Percentiles rank a stretch among this genome's conserved stretches.
phyloP scores from a whole-genome alignment of 2,329 filamentous ascomycete species.

The Phaeosphaeriaceae sp. region DNA sequence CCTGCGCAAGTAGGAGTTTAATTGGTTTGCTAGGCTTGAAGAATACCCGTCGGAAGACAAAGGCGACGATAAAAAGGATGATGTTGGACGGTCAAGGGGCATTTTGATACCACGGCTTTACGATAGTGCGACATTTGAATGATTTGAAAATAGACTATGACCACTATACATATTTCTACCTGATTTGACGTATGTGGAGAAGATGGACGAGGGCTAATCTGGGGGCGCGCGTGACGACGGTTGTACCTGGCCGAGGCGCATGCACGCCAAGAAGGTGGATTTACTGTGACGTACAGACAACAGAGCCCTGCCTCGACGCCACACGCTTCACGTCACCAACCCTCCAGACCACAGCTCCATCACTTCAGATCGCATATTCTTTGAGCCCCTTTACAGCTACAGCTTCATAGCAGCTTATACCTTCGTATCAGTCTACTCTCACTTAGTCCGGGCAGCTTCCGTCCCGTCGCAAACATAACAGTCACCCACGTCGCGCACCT shows the following conservation, averaged over 20 bases:
- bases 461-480: background rate
- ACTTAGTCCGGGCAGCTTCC: too few relatives aligned
- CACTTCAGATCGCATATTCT: background rate
- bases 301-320: slow-evolving; percentile 14
- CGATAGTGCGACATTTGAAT: slow-evolving; percentile 26
- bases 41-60: slow-evolving; percentile 39
- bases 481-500: too few relatives aligned
- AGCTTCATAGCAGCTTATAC: background rate
- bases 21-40: slow-evolving; percentile 24
- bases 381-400: background rate
- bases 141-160: slow-evolving; percentile 13
- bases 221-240: slow-evolving; percentile 10
- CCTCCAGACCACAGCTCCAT: background rate
- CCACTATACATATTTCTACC: background rate
- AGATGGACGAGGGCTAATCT: background rate
- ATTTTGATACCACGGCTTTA: slow-evolving; percentile 30
- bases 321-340: slow-evolving; percentile 9
- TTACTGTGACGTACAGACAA: slow-evolving; percentile 21
- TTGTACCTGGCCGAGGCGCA: slow-evolving; percentile 19
- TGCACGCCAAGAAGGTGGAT: slow-evolving; percentile 12
- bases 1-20: slow-evolving; percentile 47
- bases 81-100: slow-evolving; percentile 14
- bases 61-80: slow-evolving; percentile 21
- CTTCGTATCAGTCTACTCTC: background rate
- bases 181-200: background rate